Evolutionary conservation across 768 basidiomycete genomes (phyloP), one percentile per base, ranked within the genome.

Genomic region (Suillus brevipes): DNA sequence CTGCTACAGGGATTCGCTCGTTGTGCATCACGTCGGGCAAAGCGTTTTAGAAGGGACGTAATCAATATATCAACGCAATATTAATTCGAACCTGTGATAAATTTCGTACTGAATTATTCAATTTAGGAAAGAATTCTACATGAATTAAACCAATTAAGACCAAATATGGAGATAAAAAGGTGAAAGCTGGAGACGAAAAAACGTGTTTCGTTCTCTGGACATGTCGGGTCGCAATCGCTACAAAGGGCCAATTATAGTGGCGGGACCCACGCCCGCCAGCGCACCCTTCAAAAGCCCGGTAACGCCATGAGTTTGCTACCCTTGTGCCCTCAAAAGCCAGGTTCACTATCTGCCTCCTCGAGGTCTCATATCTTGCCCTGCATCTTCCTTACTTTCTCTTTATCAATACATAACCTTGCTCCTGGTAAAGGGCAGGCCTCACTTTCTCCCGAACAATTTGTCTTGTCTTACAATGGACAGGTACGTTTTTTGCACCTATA

Each of bases 201-300:
- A 90, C 88, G 88, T 90, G 89, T 87, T 83, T 84, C 83, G 85
- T 84, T 80, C 81, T 80, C 88, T 84, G 86, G 85, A 82, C 81
- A 81, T 80, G 80, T 82, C 79, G 81, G 81, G 81, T 82, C 80
- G 79, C 82, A 77, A 78, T 81, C 78, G 82, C 81, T 79, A 55
- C 53, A 20, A 36, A 81, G 80, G 81, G 80, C 82, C 82, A 81
- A 76, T 78, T 81, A 76, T 78, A 78, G 76, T 71, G 72, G 78
- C 76, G 80, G 76, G 73, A 76, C 80, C 75, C 76, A 79, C 79
- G 78, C 76, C 73, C 77, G 74, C 75, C 75, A 65, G 63, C 65
- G 58, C 63, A 61, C 64, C 75, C 75, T 81, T 81, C 78, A 84
- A 81, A 84, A 77, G 77, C 75, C 77, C 73, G 68, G 66, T 70